Evolutionary conservation across 2,329 filamentous ascomycete species (phyloP), one percentile per base, ranked within the genome.

Genomic region (Ascochyta fabae): DNA sequence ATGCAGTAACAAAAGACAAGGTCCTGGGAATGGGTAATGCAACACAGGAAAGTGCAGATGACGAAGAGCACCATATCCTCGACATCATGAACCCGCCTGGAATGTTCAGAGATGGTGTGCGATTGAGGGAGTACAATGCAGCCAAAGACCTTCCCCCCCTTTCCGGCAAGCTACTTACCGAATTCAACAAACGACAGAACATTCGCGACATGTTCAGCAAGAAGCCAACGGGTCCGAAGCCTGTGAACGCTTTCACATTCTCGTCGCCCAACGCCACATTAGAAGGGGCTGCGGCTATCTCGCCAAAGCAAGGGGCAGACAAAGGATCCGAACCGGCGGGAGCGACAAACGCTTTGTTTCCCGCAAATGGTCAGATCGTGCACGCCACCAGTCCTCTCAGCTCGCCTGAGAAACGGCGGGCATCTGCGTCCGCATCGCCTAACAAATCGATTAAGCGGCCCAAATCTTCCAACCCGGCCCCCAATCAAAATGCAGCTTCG

Each of bases 151-250:
- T 90, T 0, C 82, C 94, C 10, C 84, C 89, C 3, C 81, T 90
- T 51, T 98, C 93, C 22, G 93, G 89, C 0, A 92, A 87, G 70
- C 81, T 96, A 9, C 89, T 97, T 52, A 89, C 92, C 1, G 93
- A 97, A 66, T 98, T 98, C 65, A 86, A 93, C 69, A 88, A 88
- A 56, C 86, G 95, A 19, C 85, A 86, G 62, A 96, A 81, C 71
- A 97, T 99, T 69, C 91, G 89, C 65, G 92, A 96, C 69, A 98
- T 99, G 95, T 97, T 98, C 71, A 84, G 63, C 71, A 83, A 43
- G 60, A 75, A 22, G 57, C 69, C 53, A 23, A 59, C 56, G 42
- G 33, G 49, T 12, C 34, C 56, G 3, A 65, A 53, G 23, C 34
- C 57, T 31, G 27, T 43, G 31, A 33, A 60, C 45, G 22, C 49